Evolutionary conservation across 176 grass and related monocot species (phyloP).

Genomic region (Ensete glaucum): DNA sequence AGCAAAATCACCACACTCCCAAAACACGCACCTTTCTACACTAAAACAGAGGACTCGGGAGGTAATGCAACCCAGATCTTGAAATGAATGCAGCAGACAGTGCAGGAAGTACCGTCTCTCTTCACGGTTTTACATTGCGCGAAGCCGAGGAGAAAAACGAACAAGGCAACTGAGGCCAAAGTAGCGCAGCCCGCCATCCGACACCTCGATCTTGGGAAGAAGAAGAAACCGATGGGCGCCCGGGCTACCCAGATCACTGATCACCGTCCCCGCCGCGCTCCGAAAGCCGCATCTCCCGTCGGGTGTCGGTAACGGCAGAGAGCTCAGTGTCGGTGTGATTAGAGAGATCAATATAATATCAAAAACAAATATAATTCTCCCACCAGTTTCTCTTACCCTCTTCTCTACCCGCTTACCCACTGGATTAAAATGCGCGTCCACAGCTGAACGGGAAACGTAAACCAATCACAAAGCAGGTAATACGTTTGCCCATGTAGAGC

Average conservation of each 20-base stretch:
- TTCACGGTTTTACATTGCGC: conserved; percentile 79
- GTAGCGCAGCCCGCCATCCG: neutral
- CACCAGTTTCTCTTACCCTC: too few relatives aligned
- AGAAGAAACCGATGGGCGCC: neutral
- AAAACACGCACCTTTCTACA: neutral
- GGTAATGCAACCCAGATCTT: neutral
- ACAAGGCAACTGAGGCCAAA: conserved; percentile 17
- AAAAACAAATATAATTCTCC: too few relatives aligned
- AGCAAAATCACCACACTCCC: neutral
- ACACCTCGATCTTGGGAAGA: neutral
- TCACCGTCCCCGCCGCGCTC: neutral
- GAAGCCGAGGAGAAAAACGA: conserved; percentile 36
- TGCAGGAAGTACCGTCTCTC: conserved; percentile 53
- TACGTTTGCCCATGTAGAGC: too few relatives aligned
- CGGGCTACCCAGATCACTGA: too few relatives aligned
- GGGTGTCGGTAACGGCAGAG: neutral
- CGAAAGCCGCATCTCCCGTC: neutral
- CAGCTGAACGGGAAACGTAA: too few relatives aligned
- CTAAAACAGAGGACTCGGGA: neutral
- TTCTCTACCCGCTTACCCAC: too few relatives aligned
- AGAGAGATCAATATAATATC: too few relatives aligned
- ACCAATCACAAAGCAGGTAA: too few relatives aligned
- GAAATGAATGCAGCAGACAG: neutral
- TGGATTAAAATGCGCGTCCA: too few relatives aligned
- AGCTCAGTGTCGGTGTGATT: neutral